Evolutionary conservation across 257 asterid species (phyloP).

Genomic region (Plantago elongata): DNA sequence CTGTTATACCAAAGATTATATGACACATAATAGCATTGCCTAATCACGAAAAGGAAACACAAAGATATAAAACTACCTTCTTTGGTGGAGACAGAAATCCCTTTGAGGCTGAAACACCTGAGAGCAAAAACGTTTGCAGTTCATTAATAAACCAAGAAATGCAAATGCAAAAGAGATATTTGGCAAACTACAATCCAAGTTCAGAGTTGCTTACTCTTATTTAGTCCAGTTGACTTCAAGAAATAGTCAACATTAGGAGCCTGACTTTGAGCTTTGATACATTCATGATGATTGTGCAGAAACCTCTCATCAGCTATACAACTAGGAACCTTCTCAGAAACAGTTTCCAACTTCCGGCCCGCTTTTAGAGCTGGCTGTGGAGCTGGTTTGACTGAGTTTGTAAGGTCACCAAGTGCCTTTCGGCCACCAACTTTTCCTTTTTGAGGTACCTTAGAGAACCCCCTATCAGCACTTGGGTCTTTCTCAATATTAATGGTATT

Average conservation of each 20-base stretch:
- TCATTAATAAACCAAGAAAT: neutral
- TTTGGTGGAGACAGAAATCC: constrained; percentile 28
- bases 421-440: constrained; percentile 54
- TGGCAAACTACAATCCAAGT: neutral
- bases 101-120: constrained; percentile 32
- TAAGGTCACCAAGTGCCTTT: constrained; percentile 74
- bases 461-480: constrained; percentile 35
- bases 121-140: constrained; percentile 1
- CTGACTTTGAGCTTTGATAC: constrained; percentile 56
- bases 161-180: constrained; percentile 1
- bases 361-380: constrained; percentile 30
- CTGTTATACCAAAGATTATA: constrained; percentile 21
- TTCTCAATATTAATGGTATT: constrained; percentile 43
- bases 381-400: constrained; percentile 61
- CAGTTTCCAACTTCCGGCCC: constrained; percentile 35
- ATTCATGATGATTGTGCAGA: constrained; percentile 73
- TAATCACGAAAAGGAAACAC: constrained; percentile 1
- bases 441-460: constrained; percentile 37
- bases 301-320: constrained; percentile 50
- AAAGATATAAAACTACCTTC: constrained; percentile 30
- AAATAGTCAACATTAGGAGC: constrained; percentile 45
- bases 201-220: constrained; percentile 33
- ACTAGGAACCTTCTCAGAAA: constrained; percentile 30
- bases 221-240: constrained; percentile 63
- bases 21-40: neutral